Conservation (phyloP, 2,329 filamentous ascomycete genomes). For the Xylariales sp. region DNA sequence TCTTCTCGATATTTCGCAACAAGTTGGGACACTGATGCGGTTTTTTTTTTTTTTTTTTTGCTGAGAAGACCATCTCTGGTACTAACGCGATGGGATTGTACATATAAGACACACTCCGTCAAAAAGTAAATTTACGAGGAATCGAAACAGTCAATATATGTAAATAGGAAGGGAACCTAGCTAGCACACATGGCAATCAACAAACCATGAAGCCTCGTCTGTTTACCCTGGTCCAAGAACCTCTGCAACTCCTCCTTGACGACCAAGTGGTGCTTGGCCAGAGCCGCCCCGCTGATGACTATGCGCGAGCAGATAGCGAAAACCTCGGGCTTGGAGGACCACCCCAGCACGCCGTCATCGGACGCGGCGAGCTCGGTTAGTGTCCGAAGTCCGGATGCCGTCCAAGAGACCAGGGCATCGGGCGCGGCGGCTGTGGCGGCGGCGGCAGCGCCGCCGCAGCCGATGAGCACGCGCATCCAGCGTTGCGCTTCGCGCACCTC, state of each 20-base stretch:
- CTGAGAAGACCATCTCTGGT: too few relatives aligned
- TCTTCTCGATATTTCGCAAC: too few relatives aligned
- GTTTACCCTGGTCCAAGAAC: conserved; percentile 16
- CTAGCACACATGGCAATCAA: conserved; percentile 21
- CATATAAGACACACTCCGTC: too few relatives aligned
- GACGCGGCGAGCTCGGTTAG: conserved; percentile 27
- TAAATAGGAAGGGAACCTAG: too few relatives aligned
- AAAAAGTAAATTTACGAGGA: too few relatives aligned
- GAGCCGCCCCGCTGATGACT: conserved; percentile 32
- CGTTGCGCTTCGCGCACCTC: conserved; percentile 66
- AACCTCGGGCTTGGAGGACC: conserved; percentile 63
- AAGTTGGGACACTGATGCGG: too few relatives aligned
- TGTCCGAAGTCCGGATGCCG: conserved; percentile 39
- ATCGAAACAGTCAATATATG: too few relatives aligned
- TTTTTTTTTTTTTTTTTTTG: too few relatives aligned
- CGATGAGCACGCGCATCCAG: conserved; percentile 54
- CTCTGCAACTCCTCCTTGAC: conserved; percentile 14
- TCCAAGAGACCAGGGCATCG: conserved; percentile 39
- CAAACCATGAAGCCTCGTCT: conserved; percentile 18
- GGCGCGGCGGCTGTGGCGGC: conserved; percentile 16
- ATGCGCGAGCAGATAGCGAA: conserved; percentile 56
- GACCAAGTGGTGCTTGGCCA: conserved; percentile 16
- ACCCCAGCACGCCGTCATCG: conserved; percentile 65
- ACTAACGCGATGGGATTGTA: too few relatives aligned
- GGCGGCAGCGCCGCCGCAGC: too few relatives aligned